phyloP scores from a whole-genome alignment of 2,329 filamentous ascomycete species.

The Aaosphaeria arxii region DNA sequence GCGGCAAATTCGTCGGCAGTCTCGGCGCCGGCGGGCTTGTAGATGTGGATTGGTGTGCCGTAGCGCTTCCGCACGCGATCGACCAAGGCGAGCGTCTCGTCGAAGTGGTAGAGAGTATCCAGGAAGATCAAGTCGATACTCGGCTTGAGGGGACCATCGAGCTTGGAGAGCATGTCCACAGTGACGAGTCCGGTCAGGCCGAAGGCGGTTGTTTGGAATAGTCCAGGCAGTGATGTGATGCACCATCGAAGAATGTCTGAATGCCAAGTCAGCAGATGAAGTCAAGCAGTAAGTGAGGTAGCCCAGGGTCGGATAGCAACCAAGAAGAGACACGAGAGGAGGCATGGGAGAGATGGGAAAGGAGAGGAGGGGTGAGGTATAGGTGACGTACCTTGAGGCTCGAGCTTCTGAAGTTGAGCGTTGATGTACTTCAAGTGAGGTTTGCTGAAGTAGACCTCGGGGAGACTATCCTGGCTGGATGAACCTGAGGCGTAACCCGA shows the following conservation, averaged over 20 bases:
- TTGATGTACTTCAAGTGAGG: slow-evolving; percentile 90
- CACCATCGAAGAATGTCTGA: slow-evolving; percentile 86
- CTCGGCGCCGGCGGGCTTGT: slow-evolving; percentile 76
- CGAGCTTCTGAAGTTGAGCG: slow-evolving; percentile 79
- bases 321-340: too few species aligned
- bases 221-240: slow-evolving; percentile 82
- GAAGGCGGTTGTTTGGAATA: slow-evolving; percentile 60
- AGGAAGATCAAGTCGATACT: slow-evolving; percentile 52
- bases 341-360: too few species aligned
- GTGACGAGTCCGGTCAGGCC: slow-evolving; percentile 52
- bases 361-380: slow-evolving; percentile 7
- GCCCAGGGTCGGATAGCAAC: too few species aligned
- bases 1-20: slow-evolving; percentile 75
- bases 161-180: slow-evolving; percentile 69
- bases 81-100: slow-evolving; percentile 51
- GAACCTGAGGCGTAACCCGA: slow-evolving; percentile 80
- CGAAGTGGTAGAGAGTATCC: slow-evolving; percentile 54
- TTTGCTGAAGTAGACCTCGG: slow-evolving; percentile 80
- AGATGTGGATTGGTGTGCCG: slow-evolving; percentile 78
- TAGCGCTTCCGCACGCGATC: slow-evolving; percentile 73
- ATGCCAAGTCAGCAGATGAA: slow-evolving; percentile 18
- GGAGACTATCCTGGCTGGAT: slow-evolving; percentile 61
- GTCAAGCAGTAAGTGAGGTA: slow-evolving; percentile 1
- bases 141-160: slow-evolving; percentile 59
- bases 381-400: slow-evolving; percentile 66